These are phyloP conservation scores for Solanum pimpinellifolium DNA, from an alignment of 257 asterid species.

Conservation along the genomic window DNA sequence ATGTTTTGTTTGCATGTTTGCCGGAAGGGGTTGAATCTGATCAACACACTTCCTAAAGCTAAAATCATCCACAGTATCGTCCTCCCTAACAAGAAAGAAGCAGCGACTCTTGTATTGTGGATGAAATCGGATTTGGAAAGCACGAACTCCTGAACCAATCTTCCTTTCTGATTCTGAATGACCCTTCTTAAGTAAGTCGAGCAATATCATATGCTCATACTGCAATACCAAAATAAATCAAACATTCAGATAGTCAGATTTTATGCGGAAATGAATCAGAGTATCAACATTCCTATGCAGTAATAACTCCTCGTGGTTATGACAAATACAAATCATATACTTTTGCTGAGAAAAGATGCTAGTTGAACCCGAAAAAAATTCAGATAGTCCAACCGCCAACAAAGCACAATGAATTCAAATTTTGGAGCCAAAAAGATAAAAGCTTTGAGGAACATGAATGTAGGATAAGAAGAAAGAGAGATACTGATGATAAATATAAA, in stretches of 20 bases:
- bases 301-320: background rate
- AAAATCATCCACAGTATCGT: slow-evolving; percentile 69
- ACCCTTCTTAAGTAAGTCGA: slow-evolving; percentile 78
- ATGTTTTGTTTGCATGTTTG: slow-evolving; percentile 58
- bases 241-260: background rate
- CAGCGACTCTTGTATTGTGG: slow-evolving; percentile 78
- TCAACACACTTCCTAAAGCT: slow-evolving; percentile 95
- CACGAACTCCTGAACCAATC: slow-evolving; percentile 54
- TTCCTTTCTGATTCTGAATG: slow-evolving; percentile 75
- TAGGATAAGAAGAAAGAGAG: background rate
- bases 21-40: slow-evolving; percentile 70
- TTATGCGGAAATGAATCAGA: background rate
- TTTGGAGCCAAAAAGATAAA: background rate
- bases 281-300: background rate
- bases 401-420: background rate
- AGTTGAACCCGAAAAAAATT: background rate
- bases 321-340: background rate
- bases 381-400: background rate
- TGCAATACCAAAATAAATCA: slow-evolving; percentile 6
- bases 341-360: background rate
- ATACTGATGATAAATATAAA: background rate
- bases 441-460: background rate
- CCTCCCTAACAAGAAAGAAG: slow-evolving; percentile 78
- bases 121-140: slow-evolving; percentile 75
- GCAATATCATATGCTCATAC: slow-evolving; percentile 61